Base-by-base conservation (phyloP, 768 basidiomycete genomes). In the Krasilnikovozyma curviuscula region DNA sequence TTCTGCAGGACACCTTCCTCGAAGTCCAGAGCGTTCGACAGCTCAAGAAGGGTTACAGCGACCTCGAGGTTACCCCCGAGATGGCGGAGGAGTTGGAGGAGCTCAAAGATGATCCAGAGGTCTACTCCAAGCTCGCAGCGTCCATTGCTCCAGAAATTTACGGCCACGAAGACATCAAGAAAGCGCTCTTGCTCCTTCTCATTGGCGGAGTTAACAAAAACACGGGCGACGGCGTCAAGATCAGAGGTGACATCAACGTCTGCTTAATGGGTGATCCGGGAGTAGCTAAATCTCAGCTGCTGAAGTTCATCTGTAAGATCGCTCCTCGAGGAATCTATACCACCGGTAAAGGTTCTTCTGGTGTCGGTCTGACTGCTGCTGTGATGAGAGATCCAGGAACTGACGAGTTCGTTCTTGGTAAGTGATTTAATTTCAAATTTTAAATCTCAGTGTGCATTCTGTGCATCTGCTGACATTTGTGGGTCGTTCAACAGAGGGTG, bases 211-310 rank as follows among this genome's bases (percentile, higher is more conserved):
- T 89, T 1, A 93, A 85, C 38, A 98, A 98, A 67, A 71, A 75
- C 31, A 85, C 88, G 63, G 83, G 83, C 6, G 93, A 98, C 60
- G 93, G 93, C 13, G 86, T 98, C 85, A 95, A 84, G 66, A 97
- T 98, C 61, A 76, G 93, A 61, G 93, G 93, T 25, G 93, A 97
- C 64, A 71, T 98, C 67, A 98, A 98, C 58, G 70, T 98, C 16
- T 98, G 93, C 66, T 66, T 98, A 35, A 98, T 98, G 93, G 93
- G 93, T 56, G 93, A 98, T 65, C 93, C 93, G 44, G 93, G 93
- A 76, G 91, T 97, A 44, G 88, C 89, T 47, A 98, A 98, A 64
- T 93, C 88, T 13, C 93, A 98, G 61, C 63, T 93, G 25, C 72
- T 93, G 48, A 98, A 98, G 67, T 97, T 95, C 57, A 98, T 98